Percentiles rank a stretch among this genome's conserved stretches.
These are phyloP conservation scores for Cairneyella variabilis DNA, from an alignment of 495 filamentous ascomycete genomes.

Conservation along the genomic window DNA sequence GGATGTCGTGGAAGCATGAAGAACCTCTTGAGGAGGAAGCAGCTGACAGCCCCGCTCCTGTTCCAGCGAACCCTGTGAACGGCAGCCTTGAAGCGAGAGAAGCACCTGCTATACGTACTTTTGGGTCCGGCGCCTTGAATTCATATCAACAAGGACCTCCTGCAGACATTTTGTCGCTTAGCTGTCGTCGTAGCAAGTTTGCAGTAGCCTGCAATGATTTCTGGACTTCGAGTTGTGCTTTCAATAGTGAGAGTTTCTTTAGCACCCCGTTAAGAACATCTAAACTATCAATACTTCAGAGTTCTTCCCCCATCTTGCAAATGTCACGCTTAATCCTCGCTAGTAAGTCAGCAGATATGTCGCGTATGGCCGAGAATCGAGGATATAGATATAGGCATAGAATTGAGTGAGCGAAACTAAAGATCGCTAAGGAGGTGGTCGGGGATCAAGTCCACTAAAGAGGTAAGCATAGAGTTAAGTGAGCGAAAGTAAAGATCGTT, in stretches of 20 bases:
- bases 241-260: constrained; percentile 6
- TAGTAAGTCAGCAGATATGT: constrained; percentile 6
- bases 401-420: too few species aligned
- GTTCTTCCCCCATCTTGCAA: constrained; percentile 2
- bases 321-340: constrained; percentile 5
- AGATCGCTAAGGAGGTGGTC: too few species aligned
- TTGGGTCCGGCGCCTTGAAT: constrained; percentile 5
- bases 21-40: constrained; percentile 3
- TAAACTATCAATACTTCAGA: constrained; percentile 6
- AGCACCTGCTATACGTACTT: too few species aligned
- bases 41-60: background rate
- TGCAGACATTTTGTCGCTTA: constrained; percentile 11
- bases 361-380: too few species aligned
- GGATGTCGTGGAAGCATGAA: too few species aligned
- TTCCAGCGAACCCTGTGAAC: constrained; percentile 1
- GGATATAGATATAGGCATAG: too few species aligned
- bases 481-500: too few species aligned
- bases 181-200: constrained; percentile 4
- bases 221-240: constrained; percentile 4
- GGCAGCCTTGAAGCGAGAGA: background rate
- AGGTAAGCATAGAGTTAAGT: too few species aligned
- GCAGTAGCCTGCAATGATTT: constrained; percentile 9
- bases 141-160: constrained; percentile 1
- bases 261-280: constrained; percentile 1
- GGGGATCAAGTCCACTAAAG: too few species aligned